Base-by-base conservation (phyloP, 306 rosid species). In the Quercus gilva region DNA sequence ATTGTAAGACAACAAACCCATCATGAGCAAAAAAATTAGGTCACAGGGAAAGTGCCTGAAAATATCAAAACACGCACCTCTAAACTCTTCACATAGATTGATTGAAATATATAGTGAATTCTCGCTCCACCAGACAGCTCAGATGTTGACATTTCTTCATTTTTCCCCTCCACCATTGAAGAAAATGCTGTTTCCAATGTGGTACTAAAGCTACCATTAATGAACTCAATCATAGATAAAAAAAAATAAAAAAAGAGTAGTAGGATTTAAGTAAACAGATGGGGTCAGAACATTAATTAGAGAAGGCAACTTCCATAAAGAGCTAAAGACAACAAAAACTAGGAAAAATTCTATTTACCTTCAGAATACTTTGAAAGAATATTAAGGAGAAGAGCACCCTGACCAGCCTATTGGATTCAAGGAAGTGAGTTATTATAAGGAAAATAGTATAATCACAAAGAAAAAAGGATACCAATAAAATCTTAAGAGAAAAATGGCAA, bases 81-180 rank as follows among this genome's bases (percentile, higher is more conserved):
- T 77, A 96, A 87, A 89, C 99, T 96, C 80, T 77, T 91, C 85
- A 93, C 99, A 41, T 93, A 96, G 79, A 96, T 93, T 68, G 92
- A 88, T 73, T 96, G 99, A 80, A 96, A 96, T 79, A 96, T 93
- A 75, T 96, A 93, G 81, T 91, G 99, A 78, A 96, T 91, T 74
- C 99, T 89, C 0, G 99, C 97, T 82, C 98, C 99, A 53, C 98
- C 99, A 71, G 97, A 90, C 68, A 96, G 85, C 87, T 93, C 98
- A 59, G 94, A 83, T 63, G 99, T 96, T 19, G 96, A 89, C 99
- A 96, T 93, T 90, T 93, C 98, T 87, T 91, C 98, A 82, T 93
- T 96, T 86, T 90, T 96, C 75, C 99, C 99, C 78, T 96, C 99
- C 55, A 96, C 91, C 90, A 91, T 91, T 58, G 99, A 89, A 74